Evolutionary conservation across 1,284 basidiomycete species (phyloP), one percentile per base, ranked within the genome.

Genomic region (Vanrija sp.): DNA sequence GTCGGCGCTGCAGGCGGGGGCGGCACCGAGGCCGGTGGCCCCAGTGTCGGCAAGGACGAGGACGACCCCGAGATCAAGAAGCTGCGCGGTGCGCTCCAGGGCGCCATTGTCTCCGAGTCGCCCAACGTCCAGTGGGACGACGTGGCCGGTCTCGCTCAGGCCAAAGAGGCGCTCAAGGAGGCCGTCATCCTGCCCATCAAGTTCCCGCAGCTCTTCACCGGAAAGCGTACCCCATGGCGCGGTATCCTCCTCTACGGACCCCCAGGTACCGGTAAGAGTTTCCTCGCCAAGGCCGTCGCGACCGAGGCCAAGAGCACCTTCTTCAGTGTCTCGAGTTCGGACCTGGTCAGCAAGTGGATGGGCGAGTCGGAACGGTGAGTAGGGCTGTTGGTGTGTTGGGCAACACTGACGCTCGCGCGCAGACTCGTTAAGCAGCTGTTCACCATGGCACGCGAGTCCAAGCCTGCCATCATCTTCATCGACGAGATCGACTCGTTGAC

Each of bases 251-350:
- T 98, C 15, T 98, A 98, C 72, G 95, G 95, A 0, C 95, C 93
- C 18, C 93, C 93, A 0, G 89, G 93, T 16, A 92, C 93, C n/a
- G 89, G 93, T 46, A 97, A 79, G 62, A 89, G 86, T 50, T 98
- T 87, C 74, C 82, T 98, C 41, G 95, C 95, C 2, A 98, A 98
- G 76, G 95, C 96, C 0, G 95, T 98, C 39, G 96, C 95, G 20
- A 98, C 95, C 18, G 95, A 98, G 76, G 92, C 95, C 54, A 98
- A 98, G 78, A 91, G 91, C 72, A 98, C 95, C 16, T 98, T 98
- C 82, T 98, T 96, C 79, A 92, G 88, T 64, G 92, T 98, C 57
- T 92, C 88, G 66, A 93, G 89, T 47, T 88, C 86, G 74, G 96
- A 98, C 71, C 80, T 98, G 49, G 96, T 98, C 53, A 95, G 90